Evolutionary conservation across 352 stramenopile genomes (phyloP), one percentile per base, ranked within the genome.

Genomic region (Thalassiosira exigua): DNA sequence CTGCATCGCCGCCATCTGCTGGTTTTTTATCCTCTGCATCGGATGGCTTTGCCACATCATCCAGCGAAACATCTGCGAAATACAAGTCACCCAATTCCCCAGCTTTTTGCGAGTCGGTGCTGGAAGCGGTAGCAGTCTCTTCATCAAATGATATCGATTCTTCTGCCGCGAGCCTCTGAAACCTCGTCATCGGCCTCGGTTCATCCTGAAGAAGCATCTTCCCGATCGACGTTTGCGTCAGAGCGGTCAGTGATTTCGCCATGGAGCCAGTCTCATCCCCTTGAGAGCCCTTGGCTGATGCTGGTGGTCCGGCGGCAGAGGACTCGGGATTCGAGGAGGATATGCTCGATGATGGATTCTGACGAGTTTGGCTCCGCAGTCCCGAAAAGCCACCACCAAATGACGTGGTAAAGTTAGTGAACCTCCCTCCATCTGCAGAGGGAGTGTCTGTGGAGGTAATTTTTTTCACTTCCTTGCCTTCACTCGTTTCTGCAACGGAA

Each of bases 21-120:
- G n/a, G n/a, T n/a, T n/a, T n/a, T n/a, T n/a, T n/a, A n/a, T n/a
- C n/a, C n/a, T n/a, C n/a, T 30, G 19, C 51, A 36, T n/a, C 4
- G n/a, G 26, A 9, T 29, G 4, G 19, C 51, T 59, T 24, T 36
- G 4, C 12, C 17, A 12, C 9, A 9, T 44, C 36, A 56, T 61
- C 52, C n/a, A 73, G 62, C 29, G 51, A 54, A 53, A 65, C 33
- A 72, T 76, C 73, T 36, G 30, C 58, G 71, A 76, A 76, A 32
- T 76, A 29, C 36, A 71, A 36, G 14, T 69, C 41, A 56, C 52
- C 26, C 30, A 32, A 0, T 53, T 29, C 5, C 22, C 44, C 19
- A 22, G 11, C 64, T 66, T 44, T 48, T 27, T 32, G n/a, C 7
- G 41, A 67, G 12, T 33, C 26, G 17, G 41, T 44, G 22, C 41